phyloP scores from a whole-genome alignment of 2,329 filamentous ascomycete species.

The Sporothrix brasiliensis region DNA sequence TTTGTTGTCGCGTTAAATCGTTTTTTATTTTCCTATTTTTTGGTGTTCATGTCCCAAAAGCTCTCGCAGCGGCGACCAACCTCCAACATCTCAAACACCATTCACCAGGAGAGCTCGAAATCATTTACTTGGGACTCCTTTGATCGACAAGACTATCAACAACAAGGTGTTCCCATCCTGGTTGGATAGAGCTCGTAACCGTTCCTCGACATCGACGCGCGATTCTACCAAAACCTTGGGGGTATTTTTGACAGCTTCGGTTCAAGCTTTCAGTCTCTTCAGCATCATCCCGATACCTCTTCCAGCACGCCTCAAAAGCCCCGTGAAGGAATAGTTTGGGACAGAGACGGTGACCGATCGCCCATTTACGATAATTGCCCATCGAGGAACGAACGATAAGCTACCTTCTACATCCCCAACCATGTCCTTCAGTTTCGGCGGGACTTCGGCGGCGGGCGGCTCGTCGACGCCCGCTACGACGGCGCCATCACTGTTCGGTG shows the following conservation, averaged over 20 bases:
- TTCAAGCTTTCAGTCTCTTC: not conserved
- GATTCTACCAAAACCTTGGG: not conserved
- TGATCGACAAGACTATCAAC: not conserved
- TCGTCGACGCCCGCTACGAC: slow-evolving; percentile 46
- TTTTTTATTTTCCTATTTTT: slow-evolving; percentile 29
- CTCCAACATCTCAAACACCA: slow-evolving; percentile 1
- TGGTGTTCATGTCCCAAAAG: slow-evolving; percentile 27
- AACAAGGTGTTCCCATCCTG: no score
- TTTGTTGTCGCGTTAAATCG: slow-evolving; percentile 31
- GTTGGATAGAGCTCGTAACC: not conserved
- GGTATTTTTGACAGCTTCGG: not conserved
- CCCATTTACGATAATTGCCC: not conserved
- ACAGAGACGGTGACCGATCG: not conserved
- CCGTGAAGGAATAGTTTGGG: not conserved
- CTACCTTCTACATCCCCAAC: not conserved
- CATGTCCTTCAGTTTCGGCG: slow-evolving; percentile 42
- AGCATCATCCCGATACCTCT: not conserved
- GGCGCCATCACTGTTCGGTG: slow-evolving; percentile 42
- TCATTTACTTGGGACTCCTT: not conserved
- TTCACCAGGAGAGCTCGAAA: slow-evolving; percentile 13
- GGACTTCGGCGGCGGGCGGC: slow-evolving; percentile 43
- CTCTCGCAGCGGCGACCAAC: slow-evolving; percentile 25
- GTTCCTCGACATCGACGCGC: slow-evolving; percentile 8
- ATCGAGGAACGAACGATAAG: not conserved
- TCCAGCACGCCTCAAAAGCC: not conserved